Evolutionary conservation across 2,329 filamentous ascomycete species (phyloP).

Genomic region (Botrytis squamosa): DNA sequence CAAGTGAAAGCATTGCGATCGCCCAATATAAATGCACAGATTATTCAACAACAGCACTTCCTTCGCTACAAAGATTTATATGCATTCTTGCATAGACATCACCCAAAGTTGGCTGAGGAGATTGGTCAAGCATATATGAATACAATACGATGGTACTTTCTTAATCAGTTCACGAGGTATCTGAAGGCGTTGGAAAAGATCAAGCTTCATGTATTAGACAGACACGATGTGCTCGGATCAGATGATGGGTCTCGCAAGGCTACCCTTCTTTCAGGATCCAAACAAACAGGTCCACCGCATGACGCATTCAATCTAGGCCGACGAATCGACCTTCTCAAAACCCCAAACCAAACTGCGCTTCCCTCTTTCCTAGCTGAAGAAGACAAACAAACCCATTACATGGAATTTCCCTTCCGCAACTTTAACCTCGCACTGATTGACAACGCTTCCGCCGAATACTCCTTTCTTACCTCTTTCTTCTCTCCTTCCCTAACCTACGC

Average conservation of each 20-base stretch:
- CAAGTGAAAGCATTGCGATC: constrained; percentile 94
- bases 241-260: constrained; percentile 70
- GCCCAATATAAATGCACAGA: constrained; percentile 94
- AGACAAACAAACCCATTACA: constrained; percentile 78
- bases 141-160: constrained; percentile 98
- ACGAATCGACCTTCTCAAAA: constrained; percentile 77
- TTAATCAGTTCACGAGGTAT: constrained; percentile 87
- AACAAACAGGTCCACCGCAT: constrained; percentile 60
- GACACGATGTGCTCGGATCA: constrained; percentile 76
- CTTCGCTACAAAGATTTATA: constrained; percentile 86
- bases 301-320: constrained; percentile 89
- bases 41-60: constrained; percentile 92
- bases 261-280: constrained; percentile 55
- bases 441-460: constrained; percentile 92
- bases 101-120: constrained; percentile 80
- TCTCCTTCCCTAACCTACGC: constrained; percentile 72
- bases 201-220: constrained; percentile 78
- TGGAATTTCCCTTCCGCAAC: constrained; percentile 88
- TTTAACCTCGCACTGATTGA: constrained; percentile 94
- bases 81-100: constrained; percentile 78
- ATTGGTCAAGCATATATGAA: constrained; percentile 94
- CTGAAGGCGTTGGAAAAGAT: constrained; percentile 79
- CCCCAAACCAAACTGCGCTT: constrained; percentile 70
- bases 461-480: constrained; percentile 89
- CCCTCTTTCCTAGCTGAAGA: constrained; percentile 91